These are phyloP conservation scores for Dicorynia guianensis DNA, from an alignment of 306 rosid species.

Conservation along the genomic window DNA sequence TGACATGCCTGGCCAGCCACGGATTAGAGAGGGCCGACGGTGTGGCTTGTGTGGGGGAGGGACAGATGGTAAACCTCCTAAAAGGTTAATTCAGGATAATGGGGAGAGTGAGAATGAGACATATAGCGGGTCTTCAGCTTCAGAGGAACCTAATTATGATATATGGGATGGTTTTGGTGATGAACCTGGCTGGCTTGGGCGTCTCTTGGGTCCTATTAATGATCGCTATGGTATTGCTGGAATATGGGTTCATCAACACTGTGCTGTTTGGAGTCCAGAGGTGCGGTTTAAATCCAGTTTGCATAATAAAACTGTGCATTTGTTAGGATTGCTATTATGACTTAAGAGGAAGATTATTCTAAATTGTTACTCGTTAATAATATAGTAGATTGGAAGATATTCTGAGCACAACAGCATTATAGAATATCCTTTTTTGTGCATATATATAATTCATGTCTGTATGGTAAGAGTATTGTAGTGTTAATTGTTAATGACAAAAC, in stretches of 20 bases:
- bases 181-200: slow-evolving; percentile 97
- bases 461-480: slow-evolving; percentile 39
- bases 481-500: slow-evolving; percentile 30
- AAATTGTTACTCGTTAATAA: slow-evolving; percentile 19
- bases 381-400: slow-evolving; percentile 31
- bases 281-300: slow-evolving; percentile 57
- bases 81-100: slow-evolving; percentile 65
- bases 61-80: slow-evolving; percentile 88
- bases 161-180: slow-evolving; percentile 96
- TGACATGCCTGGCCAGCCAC: slow-evolving; percentile 50
- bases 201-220: slow-evolving; percentile 89
- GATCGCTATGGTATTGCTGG: slow-evolving; percentile 95
- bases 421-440: background rate
- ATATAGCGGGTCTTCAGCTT: slow-evolving; percentile 79
- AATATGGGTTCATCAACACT: slow-evolving; percentile 97
- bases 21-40: slow-evolving; percentile 80
- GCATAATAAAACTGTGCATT: slow-evolving; percentile 35
- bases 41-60: slow-evolving; percentile 99
- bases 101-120: slow-evolving; percentile 91
- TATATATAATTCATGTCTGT: slow-evolving; percentile 11
- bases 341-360: slow-evolving; percentile 23
- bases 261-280: slow-evolving; percentile 99
- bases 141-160: slow-evolving; percentile 86
- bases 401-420: slow-evolving; percentile 27
- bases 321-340: slow-evolving; percentile 24